Percentiles rank a stretch among this genome's conserved stretches.
Evolutionary conservation across 306 rosid species (phyloP).

Genomic region (Inga oerstediana): DNA sequence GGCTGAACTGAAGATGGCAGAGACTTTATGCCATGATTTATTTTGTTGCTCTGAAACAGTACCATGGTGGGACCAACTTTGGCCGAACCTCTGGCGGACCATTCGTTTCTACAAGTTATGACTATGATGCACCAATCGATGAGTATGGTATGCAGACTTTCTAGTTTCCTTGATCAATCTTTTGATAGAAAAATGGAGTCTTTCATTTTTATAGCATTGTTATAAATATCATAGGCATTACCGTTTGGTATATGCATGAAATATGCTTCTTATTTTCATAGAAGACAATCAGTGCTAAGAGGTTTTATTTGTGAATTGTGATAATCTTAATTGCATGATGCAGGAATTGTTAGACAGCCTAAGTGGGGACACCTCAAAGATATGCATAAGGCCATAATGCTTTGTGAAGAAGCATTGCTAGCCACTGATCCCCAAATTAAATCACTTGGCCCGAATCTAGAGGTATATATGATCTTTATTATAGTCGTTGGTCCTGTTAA

Average conservation of each 20-base stretch:
- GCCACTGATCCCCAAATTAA: slow-evolving; percentile 76
- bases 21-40: slow-evolving; percentile 24
- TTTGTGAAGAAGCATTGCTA: slow-evolving; percentile 75
- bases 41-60: slow-evolving; percentile 58
- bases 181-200: neutral
- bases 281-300: slow-evolving; percentile 7
- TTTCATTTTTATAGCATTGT: neutral
- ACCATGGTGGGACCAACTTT: slow-evolving; percentile 97
- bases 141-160: slow-evolving; percentile 75
- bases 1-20: neutral
- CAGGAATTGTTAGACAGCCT: slow-evolving; percentile 88
- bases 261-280: slow-evolving; percentile 22
- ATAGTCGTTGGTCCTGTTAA: slow-evolving; percentile 9
- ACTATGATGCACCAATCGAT: slow-evolving; percentile 93
- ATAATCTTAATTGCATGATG: slow-evolving; percentile 30
- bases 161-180: slow-evolving; percentile 7
- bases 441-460: slow-evolving; percentile 72
- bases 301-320: neutral
- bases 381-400: slow-evolving; percentile 83
- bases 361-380: slow-evolving; percentile 98
- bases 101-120: slow-evolving; percentile 85
- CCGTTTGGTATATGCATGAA: neutral
- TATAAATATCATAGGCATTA: slow-evolving; percentile 12
- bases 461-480: slow-evolving; percentile 47
- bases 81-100: slow-evolving; percentile 83